phyloP scores from a whole-genome alignment of 2,329 filamentous ascomycete genomes.

The Cladophialophora exuberans region DNA sequence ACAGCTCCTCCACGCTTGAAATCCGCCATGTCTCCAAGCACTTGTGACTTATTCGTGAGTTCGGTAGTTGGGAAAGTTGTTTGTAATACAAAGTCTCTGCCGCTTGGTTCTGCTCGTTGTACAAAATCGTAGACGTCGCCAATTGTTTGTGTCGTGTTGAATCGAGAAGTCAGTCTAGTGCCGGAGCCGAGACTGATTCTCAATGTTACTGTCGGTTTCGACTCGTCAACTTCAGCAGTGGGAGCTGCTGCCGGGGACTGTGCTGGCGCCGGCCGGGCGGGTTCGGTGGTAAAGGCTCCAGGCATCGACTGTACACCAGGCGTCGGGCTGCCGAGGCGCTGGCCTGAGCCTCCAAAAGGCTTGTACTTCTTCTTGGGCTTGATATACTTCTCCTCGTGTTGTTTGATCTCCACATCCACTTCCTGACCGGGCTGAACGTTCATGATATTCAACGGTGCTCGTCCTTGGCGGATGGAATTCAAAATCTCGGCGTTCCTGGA shows the following conservation, averaged over 20 bases:
- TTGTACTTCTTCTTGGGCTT: constrained; percentile 67
- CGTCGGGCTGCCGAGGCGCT: constrained; percentile 66
- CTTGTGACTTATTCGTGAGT: constrained; percentile 56
- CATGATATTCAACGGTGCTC: constrained; percentile 65
- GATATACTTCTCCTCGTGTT: constrained; percentile 64
- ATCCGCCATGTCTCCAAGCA: constrained; percentile 51
- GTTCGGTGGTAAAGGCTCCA: constrained; percentile 32
- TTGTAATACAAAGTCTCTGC: constrained; percentile 63
- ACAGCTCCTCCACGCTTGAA: constrained; percentile 56
- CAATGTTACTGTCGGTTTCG: constrained; percentile 60
- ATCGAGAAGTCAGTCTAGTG: constrained; percentile 62
- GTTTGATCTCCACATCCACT: constrained; percentile 66
- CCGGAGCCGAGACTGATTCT: constrained; percentile 68
- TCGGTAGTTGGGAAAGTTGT: constrained; percentile 69
- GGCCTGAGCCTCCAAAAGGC: constrained; percentile 63
- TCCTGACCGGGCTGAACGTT: constrained; percentile 66
- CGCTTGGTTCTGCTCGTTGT: constrained; percentile 54
- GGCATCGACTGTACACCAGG: constrained; percentile 49
- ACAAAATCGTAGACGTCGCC: constrained; percentile 68
- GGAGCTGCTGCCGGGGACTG: constrained; percentile 37
- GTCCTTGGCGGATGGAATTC: constrained; percentile 65
- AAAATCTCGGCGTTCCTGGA: constrained; percentile 64
- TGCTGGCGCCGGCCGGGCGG: constrained; percentile 42
- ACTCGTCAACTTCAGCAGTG: constrained; percentile 58
- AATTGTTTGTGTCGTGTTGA: constrained; percentile 68